Conservation (phyloP, 768 basidiomycete genomes). For the Collybia sordida region DNA sequence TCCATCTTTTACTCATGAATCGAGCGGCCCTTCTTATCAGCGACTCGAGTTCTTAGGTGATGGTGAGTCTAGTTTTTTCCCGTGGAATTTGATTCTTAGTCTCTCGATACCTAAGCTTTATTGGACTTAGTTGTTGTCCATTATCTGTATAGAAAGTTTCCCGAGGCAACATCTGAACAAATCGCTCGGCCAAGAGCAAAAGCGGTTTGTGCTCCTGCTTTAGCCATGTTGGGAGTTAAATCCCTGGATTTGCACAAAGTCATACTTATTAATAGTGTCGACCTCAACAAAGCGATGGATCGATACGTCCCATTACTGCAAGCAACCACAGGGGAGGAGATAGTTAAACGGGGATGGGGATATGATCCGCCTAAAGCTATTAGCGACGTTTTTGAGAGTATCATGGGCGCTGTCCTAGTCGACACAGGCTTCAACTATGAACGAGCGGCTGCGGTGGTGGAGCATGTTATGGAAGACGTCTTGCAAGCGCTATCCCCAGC, state of each 20-base stretch:
- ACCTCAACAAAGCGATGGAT: constrained; percentile 64
- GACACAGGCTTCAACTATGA: constrained; percentile 79
- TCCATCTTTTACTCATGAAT: constrained; percentile 61
- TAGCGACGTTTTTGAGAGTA: constrained; percentile 82
- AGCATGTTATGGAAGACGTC: constrained; percentile 66
- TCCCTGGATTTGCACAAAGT: constrained; percentile 67
- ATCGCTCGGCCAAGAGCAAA: constrained; percentile 70
- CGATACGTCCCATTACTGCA: constrained; percentile 61
- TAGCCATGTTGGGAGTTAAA: constrained; percentile 69
- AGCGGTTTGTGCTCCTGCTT: constrained; percentile 71
- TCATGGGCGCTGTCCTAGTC: constrained; percentile 81
- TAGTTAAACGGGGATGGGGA: constrained; percentile 72
- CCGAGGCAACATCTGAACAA: constrained; percentile 71
- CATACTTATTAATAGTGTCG: constrained; percentile 66
- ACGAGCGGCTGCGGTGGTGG: constrained; percentile 57
- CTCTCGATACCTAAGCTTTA: constrained; percentile 45
- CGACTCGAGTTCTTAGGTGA: constrained; percentile 90
- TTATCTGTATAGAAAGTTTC: constrained; percentile 70
- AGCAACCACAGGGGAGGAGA: constrained; percentile 53
- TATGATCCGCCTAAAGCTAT: constrained; percentile 85
- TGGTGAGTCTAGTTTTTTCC: constrained; percentile 45
- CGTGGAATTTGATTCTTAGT: constrained; percentile 8
- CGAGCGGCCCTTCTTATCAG: constrained; percentile 69
- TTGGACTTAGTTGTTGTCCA: constrained; percentile 71
- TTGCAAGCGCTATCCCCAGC: constrained; percentile 58